These are phyloP conservation scores for Acorus calamus DNA, from an alignment of 106 monocot genomes.

Conservation along the genomic window DNA sequence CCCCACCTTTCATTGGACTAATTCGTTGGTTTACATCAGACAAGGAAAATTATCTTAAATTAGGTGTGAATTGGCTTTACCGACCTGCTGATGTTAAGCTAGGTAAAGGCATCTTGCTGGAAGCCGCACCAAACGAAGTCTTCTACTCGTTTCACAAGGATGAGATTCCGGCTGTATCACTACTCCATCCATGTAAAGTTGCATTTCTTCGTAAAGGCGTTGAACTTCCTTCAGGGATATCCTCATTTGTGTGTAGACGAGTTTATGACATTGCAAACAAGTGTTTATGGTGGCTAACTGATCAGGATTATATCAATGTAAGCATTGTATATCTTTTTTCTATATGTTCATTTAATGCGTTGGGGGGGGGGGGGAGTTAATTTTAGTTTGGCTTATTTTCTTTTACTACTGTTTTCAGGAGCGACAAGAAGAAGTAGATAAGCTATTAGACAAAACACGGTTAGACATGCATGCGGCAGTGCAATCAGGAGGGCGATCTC, in stretches of 20 bases:
- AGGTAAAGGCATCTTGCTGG: slow-evolving; percentile 32
- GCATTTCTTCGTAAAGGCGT: slow-evolving; percentile 48
- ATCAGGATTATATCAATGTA: slow-evolving; percentile 46
- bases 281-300: slow-evolving; percentile 59
- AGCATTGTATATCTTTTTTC: slow-evolving; percentile 1
- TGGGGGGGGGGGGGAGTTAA: neutral
- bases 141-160: slow-evolving; percentile 66
- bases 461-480: slow-evolving; percentile 75
- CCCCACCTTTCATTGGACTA: slow-evolving; percentile 58
- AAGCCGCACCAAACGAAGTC: slow-evolving; percentile 55
- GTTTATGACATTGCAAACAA: slow-evolving; percentile 49
- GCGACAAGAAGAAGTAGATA: slow-evolving; percentile 43
- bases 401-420: slow-evolving; percentile 23
- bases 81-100: slow-evolving; percentile 57
- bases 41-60: slow-evolving; percentile 30
- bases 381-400: neutral
- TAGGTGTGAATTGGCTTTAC: slow-evolving; percentile 61
- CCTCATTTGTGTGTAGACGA: slow-evolving; percentile 46
- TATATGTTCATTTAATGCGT: neutral
- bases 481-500: slow-evolving; percentile 60
- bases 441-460: slow-evolving; percentile 37
- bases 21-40: slow-evolving; percentile 32
- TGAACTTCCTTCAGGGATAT: slow-evolving; percentile 38
- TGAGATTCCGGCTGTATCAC: slow-evolving; percentile 43
- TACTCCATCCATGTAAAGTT: slow-evolving; percentile 73